Base-by-base conservation (phyloP, 768 basidiomycete genomes). In the Macrolepiota dolichaula region DNA sequence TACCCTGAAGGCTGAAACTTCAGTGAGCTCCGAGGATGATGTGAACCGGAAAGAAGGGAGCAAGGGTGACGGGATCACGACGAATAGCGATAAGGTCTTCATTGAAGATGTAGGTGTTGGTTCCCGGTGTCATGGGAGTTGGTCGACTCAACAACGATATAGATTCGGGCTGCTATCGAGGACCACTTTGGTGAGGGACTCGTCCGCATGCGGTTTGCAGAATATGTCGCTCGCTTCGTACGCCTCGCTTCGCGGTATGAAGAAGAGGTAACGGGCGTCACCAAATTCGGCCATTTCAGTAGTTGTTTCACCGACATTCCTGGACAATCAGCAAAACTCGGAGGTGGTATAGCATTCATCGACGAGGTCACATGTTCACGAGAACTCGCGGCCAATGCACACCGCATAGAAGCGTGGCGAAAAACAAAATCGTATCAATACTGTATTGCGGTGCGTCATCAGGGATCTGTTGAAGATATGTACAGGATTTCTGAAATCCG, bases 391-490 rank as follows among this genome's bases (percentile, higher is more conserved):
- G 78, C 80, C 35, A 94, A 95, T 65, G 85, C 88, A 1, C 85
- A 86, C 66, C 84, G 96, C 37, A 94, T 98, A 40, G 97, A 98
- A 69, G 96, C 89, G 7, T 99, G 96, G 96, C 79, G 91, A 63
- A 83, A 83, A 69, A 96, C 92, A 4, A 85, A 84, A 64, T 87
- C 84, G 57, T 97, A 98, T 72, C 81, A 84, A 57, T 83, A 91
- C 63, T 89, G 79, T 66, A 81, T 86, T 58, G 74, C 77, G 73
- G 96, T 96, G 65, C 32, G 58, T 69, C 25, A 37, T 35, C 19
- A 50, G 2, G 24, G 24, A 22, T 38, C 15, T 24, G 12, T 36
- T 46, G 38, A 35, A 29, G 35, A 4, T 59, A 22, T 37, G 42
- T 13, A 58, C 37, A 47, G 47, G 50, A 51, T 49, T 64, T 38